Base-by-base conservation (phyloP, 345 rosid genomes). In the Clausena lansium region DNA sequence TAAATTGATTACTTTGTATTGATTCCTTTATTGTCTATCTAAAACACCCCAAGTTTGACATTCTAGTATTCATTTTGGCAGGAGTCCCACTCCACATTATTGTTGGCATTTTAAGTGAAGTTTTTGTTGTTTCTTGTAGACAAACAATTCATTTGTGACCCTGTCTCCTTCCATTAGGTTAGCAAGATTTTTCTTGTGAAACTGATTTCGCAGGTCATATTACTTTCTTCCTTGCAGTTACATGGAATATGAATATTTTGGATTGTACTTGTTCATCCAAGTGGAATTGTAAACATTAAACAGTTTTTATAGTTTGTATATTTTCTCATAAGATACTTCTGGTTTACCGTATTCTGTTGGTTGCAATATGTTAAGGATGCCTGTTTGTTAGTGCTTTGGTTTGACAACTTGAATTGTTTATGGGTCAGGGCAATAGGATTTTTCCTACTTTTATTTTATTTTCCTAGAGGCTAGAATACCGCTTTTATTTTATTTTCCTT, bases 61-160 rank as follows among this genome's bases (percentile, higher is more conserved):
- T 35, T 71, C 75, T 71, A 55, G 33, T 22, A 55, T n/a, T 71
- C 33, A 68, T 57, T 71, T 57, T 32, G 45, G 63, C 47, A 57
- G 64, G 27, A 57, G 75, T 33, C 19, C 47, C 3, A 36, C 28
- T 55, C 65, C 65, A 55, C 22, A 57, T 8, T 58, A 15, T 59
- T 9, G 20, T 38, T 59, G 36, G 67, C 67, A 58, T 70, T 27
- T 50, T 27, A 45, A 22, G 36, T 28, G 20, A 57, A 33, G 36
- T 57, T 10, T 13, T 6, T 57, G 75, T 36, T 35, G 30, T 36
- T 27, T 14, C 22, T 52, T 22, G 6, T 72, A 57, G 27, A 33
- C 47, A 52, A 55, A 70, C 39, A 11, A 24, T 32, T 45, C 27
- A 9, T 72, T 5, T 27, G 20, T 19, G 19, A 13, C 10, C 45